Conservation (phyloP, 1,284 basidiomycete species). For the Singerocomus rubriflavus region DNA sequence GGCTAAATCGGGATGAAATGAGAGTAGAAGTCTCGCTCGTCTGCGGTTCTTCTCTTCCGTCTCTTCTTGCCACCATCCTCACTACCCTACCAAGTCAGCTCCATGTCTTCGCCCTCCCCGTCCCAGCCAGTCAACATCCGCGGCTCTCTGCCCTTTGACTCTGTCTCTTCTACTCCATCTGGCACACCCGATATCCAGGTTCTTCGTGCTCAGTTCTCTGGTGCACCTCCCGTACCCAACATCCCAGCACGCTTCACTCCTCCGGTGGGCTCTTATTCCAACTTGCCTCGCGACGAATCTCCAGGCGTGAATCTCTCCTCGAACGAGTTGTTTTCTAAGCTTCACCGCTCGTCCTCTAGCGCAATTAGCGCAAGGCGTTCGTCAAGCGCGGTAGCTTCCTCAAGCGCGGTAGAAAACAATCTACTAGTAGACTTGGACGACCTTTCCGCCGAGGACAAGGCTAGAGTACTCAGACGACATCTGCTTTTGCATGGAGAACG, state of each 20-base stretch:
- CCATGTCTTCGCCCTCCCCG: constrained; percentile 32
- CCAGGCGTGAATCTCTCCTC: constrained; percentile 4
- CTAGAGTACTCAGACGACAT: constrained; percentile 74
- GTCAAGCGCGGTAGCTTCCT: constrained; percentile 24
- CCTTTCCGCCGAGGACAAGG: constrained; percentile 79
- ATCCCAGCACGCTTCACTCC: constrained; percentile 48
- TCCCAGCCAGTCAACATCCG: constrained; percentile 61
- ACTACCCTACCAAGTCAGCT: too few species aligned
- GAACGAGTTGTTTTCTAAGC: constrained; percentile 13
- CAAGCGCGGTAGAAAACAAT: constrained; percentile 31
- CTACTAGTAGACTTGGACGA: constrained; percentile 47
- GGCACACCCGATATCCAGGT: constrained; percentile 54
- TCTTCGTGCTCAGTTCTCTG: constrained; percentile 61
- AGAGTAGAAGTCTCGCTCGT: too few species aligned
- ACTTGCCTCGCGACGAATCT: constrained; percentile 27
- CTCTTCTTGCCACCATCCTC: not conserved
- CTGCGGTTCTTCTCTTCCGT: not conserved
- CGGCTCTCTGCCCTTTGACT: constrained; percentile 31
- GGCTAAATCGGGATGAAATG: not conserved
- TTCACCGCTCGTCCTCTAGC: constrained; percentile 29
- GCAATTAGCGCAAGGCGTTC: constrained; percentile 35
- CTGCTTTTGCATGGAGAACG: constrained; percentile 76
- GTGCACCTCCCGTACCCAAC: constrained; percentile 63
- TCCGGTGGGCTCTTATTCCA: constrained; percentile 26
- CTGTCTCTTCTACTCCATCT: constrained; percentile 35